Evolutionary conservation across 148 eudicot genomes (phyloP).

Genomic region (Vaccinium vitisidaea): DNA sequence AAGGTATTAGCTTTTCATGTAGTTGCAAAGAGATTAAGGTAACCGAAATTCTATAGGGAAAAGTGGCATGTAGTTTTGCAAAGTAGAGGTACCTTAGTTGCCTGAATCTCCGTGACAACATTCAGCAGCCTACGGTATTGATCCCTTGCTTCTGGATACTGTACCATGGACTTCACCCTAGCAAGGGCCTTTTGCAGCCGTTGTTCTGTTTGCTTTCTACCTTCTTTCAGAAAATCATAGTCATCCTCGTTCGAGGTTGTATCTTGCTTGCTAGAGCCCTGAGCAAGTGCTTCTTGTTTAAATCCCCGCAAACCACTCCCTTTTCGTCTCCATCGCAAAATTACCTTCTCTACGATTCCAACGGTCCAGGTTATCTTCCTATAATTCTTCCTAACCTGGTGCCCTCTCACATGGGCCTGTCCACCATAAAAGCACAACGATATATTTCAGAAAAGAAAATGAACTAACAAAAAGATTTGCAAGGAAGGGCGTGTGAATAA

Average conservation of each 20-base stretch:
- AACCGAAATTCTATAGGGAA: too few relatives aligned
- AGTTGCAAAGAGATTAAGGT: background rate
- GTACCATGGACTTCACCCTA: conserved; percentile 90
- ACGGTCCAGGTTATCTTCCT: conserved; percentile 80
- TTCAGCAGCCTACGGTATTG: conserved; percentile 78
- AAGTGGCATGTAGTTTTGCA: background rate
- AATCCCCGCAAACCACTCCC: conserved; percentile 69
- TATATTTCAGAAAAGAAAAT: background rate
- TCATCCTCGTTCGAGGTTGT: conserved; percentile 58
- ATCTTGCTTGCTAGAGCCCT: conserved; percentile 30
- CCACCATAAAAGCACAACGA: conserved; percentile 17
- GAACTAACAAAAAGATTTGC: background rate
- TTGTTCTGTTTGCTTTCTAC: conserved; percentile 74
- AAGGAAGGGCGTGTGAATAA: background rate
- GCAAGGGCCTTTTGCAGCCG: conserved; percentile 74
- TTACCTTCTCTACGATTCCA: conserved; percentile 78
- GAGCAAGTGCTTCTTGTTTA: conserved; percentile 47
- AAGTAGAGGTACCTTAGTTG: conserved; percentile 45
- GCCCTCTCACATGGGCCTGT: conserved; percentile 89
- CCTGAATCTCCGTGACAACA: conserved; percentile 64
- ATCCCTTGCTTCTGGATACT: conserved; percentile 83
- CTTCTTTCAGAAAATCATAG: conserved; percentile 77
- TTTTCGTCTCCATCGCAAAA: conserved; percentile 79
- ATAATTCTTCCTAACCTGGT: conserved; percentile 78
- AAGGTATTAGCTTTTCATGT: background rate